Percentiles rank a stretch among this genome's conserved stretches.
phyloP scores from a whole-genome alignment of 1,139 yeast species.

The Schizosaccharomyces versatilis region DNA sequence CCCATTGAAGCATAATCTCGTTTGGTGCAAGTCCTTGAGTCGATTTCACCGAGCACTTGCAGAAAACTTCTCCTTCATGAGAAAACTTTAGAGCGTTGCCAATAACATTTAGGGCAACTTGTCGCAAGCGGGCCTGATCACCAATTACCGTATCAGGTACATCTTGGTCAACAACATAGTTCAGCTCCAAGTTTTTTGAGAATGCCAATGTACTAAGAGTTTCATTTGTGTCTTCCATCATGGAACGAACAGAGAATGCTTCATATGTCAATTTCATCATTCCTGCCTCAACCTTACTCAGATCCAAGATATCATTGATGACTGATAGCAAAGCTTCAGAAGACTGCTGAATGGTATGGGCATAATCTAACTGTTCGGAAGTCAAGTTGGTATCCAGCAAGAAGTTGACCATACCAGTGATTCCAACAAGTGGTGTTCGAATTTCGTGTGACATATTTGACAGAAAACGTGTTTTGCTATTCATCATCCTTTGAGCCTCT shows the following conservation, averaged over 20 bases:
- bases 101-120: constrained; percentile 69
- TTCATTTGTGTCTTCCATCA: constrained; percentile 60
- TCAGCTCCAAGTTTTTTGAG: constrained; percentile 49
- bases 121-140: constrained; percentile 70
- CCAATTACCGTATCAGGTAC: constrained; percentile 70
- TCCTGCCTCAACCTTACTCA: constrained; percentile 66
- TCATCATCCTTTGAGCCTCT: constrained; percentile 17
- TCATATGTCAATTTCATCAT: constrained; percentile 63
- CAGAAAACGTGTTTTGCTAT: constrained; percentile 12
- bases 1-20: constrained; percentile 35
- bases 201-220: constrained; percentile 61
- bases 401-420: constrained; percentile 84
- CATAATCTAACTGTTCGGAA: constrained; percentile 63
- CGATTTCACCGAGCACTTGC: constrained; percentile 15
- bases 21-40: constrained; percentile 10
- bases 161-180: constrained; percentile 54
- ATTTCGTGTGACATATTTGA: constrained; percentile 35
- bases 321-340: constrained; percentile 58
- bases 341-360: constrained; percentile 55
- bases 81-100: constrained; percentile 78
- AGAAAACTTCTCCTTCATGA: constrained; percentile 40
- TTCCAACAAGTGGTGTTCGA: constrained; percentile 81
- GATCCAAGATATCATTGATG: constrained; percentile 61
- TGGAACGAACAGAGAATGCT: constrained; percentile 52
- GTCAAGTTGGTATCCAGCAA: constrained; percentile 61